Evolutionary conservation across 176 grass and related monocot genomes (phyloP), one percentile per base, ranked within the genome.

Genomic region (Oryza brachyantha): DNA sequence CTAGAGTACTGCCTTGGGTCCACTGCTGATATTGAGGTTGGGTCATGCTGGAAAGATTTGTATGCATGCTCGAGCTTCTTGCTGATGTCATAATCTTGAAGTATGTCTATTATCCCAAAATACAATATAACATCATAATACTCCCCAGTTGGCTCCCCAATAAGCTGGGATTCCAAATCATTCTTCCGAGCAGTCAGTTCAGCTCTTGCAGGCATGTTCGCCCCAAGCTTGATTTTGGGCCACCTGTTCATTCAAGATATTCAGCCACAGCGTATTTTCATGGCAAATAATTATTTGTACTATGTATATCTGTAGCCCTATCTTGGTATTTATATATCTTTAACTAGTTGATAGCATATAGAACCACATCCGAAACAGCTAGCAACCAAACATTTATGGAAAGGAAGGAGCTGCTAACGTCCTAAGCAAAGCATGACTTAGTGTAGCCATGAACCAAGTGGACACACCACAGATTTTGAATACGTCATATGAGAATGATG

Each of bases 81-180:
- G 88, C 88, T 93, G 81, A 97, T 97, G 72, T 97, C 94, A 19
- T 97, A 97, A 83, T 93, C 94, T 81, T 97, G 94, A 9, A 97
- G 87, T 84, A 97, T 97, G 75, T 97, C 94, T 66, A 97, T 97
- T 61, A 97, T 97, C 70, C 94, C 94, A 45, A 97, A 97, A 78
- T 89, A 87, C 32, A 97, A 71, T 78, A 93, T 65, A 17, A 91
- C 88, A 29, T 91, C 78, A 0, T 91, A 97, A 59, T 80, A 93
- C 55, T 91, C 78, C 58, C 94, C 84, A 4, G 94, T 91, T 61
- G 84, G 84, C 77, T 97, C 94, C 40, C 91, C 88, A 24, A 85
- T 77, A 61, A 93, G 84, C 73, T 89, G 86, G 1, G 48, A 62
- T 55, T 93, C 93, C 0, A 57, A 26, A 1, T 89, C 93, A 3